These are phyloP conservation scores for Ascosphaera apis DNA, from an alignment of 2,329 filamentous ascomycete species.

Conservation along the genomic window DNA sequence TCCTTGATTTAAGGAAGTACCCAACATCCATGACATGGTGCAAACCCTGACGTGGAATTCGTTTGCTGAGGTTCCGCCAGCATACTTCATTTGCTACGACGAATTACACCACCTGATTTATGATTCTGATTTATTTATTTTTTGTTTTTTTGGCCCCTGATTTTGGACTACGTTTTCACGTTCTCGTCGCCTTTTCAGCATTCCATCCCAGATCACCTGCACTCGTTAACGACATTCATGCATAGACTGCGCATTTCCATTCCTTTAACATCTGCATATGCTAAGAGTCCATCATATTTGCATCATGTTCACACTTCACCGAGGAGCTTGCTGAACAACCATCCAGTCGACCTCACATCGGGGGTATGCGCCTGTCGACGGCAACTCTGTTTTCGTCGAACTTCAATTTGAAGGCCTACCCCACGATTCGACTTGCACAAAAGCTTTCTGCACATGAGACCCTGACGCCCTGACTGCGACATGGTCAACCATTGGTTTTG, in stretches of 20 bases:
- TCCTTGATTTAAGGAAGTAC: no score
- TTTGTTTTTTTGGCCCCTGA: no score
- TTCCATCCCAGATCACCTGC: not conserved
- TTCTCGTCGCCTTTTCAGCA: not conserved
- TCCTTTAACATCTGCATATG: not conserved
- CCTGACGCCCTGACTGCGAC: not conserved
- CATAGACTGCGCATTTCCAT: not conserved
- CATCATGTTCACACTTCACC: not conserved
- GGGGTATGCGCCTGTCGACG: no score
- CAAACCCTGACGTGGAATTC: no score
- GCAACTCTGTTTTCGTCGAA: not conserved
- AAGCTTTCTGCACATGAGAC: not conserved
- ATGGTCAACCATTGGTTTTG: not conserved
- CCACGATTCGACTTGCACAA: not conserved
- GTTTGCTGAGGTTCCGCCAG: no score
- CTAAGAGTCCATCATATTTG: not conserved
- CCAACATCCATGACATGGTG: no score
- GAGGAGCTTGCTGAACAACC: not conserved
- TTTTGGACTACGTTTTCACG: no score
- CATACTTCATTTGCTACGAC: no score
- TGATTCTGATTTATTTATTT: no score
- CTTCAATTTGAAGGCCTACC: not conserved
- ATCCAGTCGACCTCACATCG: not conserved
- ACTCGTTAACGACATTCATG: not conserved
- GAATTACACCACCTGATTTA: no score